Conservation (phyloP, 2,329 filamentous ascomycete species). For the Exophiala xenobiotica region DNA sequence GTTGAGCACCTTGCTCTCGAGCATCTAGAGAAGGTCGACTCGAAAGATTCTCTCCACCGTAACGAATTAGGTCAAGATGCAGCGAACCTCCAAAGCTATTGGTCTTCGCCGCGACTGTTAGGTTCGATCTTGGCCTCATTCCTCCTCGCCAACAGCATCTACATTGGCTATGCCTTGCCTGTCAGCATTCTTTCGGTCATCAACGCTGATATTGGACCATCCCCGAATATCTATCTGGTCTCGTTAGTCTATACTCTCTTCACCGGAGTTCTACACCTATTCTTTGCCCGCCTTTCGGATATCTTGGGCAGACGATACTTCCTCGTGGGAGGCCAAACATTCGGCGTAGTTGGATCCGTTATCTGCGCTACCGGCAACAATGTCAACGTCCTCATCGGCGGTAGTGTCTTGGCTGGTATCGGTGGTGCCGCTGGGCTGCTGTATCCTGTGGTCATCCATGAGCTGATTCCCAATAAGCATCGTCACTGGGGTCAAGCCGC, state of each 20-base stretch:
- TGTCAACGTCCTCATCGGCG: constrained; percentile 40
- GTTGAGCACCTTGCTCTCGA: background rate
- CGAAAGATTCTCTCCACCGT: constrained; percentile 13
- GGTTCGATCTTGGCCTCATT: constrained; percentile 15
- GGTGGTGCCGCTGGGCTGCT: constrained; percentile 40
- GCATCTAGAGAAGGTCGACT: constrained; percentile 13
- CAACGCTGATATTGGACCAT: constrained; percentile 35
- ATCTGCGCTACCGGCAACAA: constrained; percentile 39
- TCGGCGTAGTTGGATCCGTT: constrained; percentile 42
- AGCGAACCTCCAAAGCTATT: constrained; percentile 7
- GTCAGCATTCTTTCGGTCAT: constrained; percentile 28
- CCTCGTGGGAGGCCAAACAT: constrained; percentile 33
- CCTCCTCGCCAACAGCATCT: constrained; percentile 20
- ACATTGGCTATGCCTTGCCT: constrained; percentile 13
- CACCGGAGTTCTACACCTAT: constrained; percentile 33
- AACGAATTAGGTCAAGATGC: constrained; percentile 15
- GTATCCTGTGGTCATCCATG: constrained; percentile 40
- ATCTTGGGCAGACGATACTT: constrained; percentile 40
- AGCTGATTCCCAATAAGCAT: constrained; percentile 42
- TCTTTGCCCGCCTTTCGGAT: constrained; percentile 38
- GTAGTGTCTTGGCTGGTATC: constrained; percentile 39
- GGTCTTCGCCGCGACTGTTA: constrained; percentile 10
- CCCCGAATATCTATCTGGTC: constrained; percentile 35
- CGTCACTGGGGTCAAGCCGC: constrained; percentile 37
- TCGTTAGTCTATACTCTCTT: constrained; percentile 34